Evolutionary conservation across 1,284 basidiomycete genomes (phyloP).

Genomic region (Volvariella surrecta): DNA sequence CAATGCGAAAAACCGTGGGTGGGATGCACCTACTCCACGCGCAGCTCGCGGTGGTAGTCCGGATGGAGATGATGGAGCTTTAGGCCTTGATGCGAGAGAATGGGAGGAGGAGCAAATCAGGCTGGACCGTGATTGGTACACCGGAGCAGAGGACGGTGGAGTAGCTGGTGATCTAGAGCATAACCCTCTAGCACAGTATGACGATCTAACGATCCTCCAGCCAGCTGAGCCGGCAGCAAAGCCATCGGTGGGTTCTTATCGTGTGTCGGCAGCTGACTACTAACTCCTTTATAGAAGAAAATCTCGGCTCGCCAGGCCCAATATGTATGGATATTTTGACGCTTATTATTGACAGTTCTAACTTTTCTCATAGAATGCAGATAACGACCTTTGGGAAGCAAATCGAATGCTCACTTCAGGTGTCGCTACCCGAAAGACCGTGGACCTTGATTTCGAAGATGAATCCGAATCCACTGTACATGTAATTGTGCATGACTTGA

Average conservation of each 20-base stretch:
- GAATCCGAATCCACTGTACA: conserved; percentile 94
- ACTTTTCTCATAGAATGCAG: conserved; percentile 69
- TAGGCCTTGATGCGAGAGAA: conserved; percentile 64
- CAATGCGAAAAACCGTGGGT: conserved; percentile 48
- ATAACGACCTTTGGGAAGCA: conserved; percentile 97
- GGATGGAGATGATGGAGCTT: conserved; percentile 48
- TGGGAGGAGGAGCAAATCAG: conserved; percentile 94
- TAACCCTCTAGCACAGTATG: conserved; percentile 90
- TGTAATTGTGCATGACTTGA: conserved; percentile 94
- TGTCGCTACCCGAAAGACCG: conserved; percentile 75
- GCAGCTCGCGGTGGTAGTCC: conserved; percentile 53
- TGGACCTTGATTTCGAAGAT: conserved; percentile 91
- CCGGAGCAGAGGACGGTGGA: conserved; percentile 78
- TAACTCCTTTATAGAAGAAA: conserved; percentile 46
- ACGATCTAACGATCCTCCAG: conserved; percentile 66
- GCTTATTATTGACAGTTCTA: conserved; percentile 2
- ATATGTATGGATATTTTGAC: conserved; percentile 57
- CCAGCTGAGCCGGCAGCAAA: conserved; percentile 77
- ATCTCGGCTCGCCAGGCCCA: conserved; percentile 90
- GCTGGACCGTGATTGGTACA: conserved; percentile 93
- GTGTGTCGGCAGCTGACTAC: conserved; percentile 5
- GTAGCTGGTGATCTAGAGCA: conserved; percentile 85
- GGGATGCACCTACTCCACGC: conserved; percentile 86
- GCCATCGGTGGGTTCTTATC: conserved; percentile 47
- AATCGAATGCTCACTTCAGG: conserved; percentile 97